Base-by-base conservation (phyloP, 257 asterid species). In the Fraxinus pennsylvanica region DNA sequence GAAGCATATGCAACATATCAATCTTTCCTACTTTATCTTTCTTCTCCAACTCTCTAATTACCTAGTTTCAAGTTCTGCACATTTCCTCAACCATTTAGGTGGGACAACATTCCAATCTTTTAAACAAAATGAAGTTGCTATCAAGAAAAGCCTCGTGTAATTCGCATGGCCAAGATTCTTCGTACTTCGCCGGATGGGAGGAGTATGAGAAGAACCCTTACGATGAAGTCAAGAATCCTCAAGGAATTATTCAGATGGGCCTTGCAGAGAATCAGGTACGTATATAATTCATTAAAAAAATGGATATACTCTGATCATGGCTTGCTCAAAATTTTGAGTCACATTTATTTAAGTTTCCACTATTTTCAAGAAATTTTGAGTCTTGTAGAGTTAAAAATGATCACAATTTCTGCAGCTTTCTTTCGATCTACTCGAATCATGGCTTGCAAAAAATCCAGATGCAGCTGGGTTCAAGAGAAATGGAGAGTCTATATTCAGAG, bases 111-210 rank as follows among this genome's bases (percentile, higher is more conserved):
- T 52, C 14, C 73, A n/a, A 22, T 70, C n/a, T 21, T 38, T 38
- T 22, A 27, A 77, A 59, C 9, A 71, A 82, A 78, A 87, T 89
- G 92, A 78, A 86, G 72, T 79, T 89, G 25, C 63, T 72, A 25
- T 85, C 92, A 5, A 79, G 43, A 68, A 85, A 87, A 54, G 91
- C 84, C 72, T 85, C 87, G 38, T 87, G 90, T 43, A 89, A 89
- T 71, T 85, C 91, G 0, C 92, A 89, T 67, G 92, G 92, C 76
- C 88, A 89, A 82, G 90, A 89, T 61, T 89, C 92, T 17, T 85
- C 90, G 76, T 89, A 87, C 86, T 89, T 89, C 68, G 76, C 85
- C n/a, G 92, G 92, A 75, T 89, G 92, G 92, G 71, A 87, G 80
- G 92, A 87, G 79, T 89, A 89, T 80, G 91, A 89, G 79, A 89